Evolutionary conservation across 768 basidiomycete species (phyloP).

Genomic region (Roridomyces roridus): DNA sequence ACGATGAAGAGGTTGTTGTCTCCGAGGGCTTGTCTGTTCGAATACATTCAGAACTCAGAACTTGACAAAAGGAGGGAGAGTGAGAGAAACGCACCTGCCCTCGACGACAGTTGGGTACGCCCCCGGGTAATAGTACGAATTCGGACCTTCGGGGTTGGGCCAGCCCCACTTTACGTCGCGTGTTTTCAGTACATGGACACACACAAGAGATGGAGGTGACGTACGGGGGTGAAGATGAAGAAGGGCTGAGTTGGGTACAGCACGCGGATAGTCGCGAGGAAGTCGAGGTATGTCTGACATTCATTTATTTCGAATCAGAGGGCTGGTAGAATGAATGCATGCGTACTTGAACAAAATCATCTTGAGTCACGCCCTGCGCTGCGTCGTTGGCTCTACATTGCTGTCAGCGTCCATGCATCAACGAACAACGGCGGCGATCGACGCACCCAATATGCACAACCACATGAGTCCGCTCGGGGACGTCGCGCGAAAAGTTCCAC

Average conservation of each 20-base stretch:
- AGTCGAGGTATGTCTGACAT: slow-evolving; percentile 50
- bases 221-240: slow-evolving; percentile 58
- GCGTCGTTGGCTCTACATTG: slow-evolving; percentile 66
- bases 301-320: neutral
- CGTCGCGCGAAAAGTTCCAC: slow-evolving; percentile 58
- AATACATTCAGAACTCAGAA: neutral
- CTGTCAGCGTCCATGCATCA: slow-evolving; percentile 30
- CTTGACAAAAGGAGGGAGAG: neutral
- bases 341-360: slow-evolving; percentile 46
- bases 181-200: neutral
- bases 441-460: slow-evolving; percentile 59
- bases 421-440: neutral
- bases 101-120: slow-evolving; percentile 50
- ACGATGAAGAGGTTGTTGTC: slow-evolving; percentile 58
- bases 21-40: slow-evolving; percentile 42
- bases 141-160: slow-evolving; percentile 52
- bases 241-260: slow-evolving; percentile 52
- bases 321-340: neutral
- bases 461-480: slow-evolving; percentile 53
- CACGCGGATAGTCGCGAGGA: slow-evolving; percentile 48
- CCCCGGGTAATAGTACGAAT: slow-evolving; percentile 53
- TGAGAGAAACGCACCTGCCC: slow-evolving; percentile 33
- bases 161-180: slow-evolving; percentile 52
- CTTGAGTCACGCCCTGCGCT: slow-evolving; percentile 52
- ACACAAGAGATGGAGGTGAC: slow-evolving; percentile 19